A percentile compares a stretch with the other conserved stretches of the same genome.
Evolutionary conservation across 306 rosid genomes (phyloP).

Genomic region (Sphenostylis stenocarpa): DNA sequence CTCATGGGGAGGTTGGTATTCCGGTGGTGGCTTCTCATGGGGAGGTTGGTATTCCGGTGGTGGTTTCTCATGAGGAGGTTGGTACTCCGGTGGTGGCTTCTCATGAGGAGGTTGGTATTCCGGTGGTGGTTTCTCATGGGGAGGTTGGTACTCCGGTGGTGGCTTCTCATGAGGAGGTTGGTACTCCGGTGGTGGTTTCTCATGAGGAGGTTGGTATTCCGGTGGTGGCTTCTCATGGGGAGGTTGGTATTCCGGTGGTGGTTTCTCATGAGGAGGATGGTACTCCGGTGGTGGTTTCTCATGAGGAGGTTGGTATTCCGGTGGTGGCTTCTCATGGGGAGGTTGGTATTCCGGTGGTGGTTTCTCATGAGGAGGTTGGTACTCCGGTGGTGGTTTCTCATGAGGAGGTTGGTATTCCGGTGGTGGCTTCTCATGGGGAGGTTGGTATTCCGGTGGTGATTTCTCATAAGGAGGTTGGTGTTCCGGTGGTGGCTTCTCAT

Average conservation of each 20-base stretch:
- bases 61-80: background rate
- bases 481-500: background rate
- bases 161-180: background rate
- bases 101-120: background rate
- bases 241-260: conserved; percentile 4
- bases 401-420: background rate
- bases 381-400: conserved; percentile 2
- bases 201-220: background rate
- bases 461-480: background rate
- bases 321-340: background rate
- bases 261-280: background rate
- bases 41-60: background rate
- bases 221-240: conserved; percentile 22
- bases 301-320: background rate
- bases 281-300: background rate
- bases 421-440: background rate
- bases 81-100: background rate
- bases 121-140: background rate
- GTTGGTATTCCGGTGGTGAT: background rate
- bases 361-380: background rate
- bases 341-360: background rate
- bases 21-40: background rate
- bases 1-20: background rate
- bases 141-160: background rate
- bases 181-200: background rate